Conservation (phyloP, 2,329 filamentous ascomycete genomes). For the Apiospora rasikravindrae region DNA sequence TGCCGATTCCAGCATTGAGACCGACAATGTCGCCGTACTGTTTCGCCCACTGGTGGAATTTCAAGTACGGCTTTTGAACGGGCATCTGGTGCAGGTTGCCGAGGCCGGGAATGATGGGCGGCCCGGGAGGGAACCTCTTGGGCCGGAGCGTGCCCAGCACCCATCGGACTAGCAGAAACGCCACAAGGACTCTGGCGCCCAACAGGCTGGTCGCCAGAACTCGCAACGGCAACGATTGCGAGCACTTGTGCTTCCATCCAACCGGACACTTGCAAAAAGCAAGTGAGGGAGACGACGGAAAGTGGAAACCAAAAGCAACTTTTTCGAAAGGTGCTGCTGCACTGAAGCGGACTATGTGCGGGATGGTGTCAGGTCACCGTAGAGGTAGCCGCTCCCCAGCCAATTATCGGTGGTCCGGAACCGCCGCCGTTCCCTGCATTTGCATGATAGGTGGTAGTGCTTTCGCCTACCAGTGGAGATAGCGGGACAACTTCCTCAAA, state of each 20-base stretch:
- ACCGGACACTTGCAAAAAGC: too few relatives aligned
- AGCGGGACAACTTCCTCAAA: too few relatives aligned
- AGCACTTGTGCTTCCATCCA: background rate
- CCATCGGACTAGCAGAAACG: conserved; percentile 8
- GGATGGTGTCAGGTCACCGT: too few relatives aligned
- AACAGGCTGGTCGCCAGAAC: background rate
- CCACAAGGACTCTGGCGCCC: background rate
- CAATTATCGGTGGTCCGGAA: too few relatives aligned
- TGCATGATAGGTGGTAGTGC: too few relatives aligned
- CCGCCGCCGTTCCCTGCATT: too few relatives aligned
- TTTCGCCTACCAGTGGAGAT: too few relatives aligned
- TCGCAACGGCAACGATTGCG: background rate
- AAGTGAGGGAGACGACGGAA: too few relatives aligned
- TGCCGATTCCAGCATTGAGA: conserved; percentile 18
- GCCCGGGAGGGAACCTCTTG: conserved; percentile 17
- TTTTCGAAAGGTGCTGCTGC: too few relatives aligned
- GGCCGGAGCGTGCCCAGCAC: conserved; percentile 14
- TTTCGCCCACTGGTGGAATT: conserved; percentile 19
- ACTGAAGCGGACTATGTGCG: too few relatives aligned
- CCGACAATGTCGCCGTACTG: conserved; percentile 21
- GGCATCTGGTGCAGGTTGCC: conserved; percentile 22
- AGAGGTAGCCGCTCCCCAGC: too few relatives aligned
- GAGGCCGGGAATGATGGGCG: conserved; percentile 20
- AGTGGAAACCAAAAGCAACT: too few relatives aligned
- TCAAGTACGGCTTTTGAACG: conserved; percentile 16